Base-by-base conservation (phyloP, 495 filamentous ascomycete species). In the Tuber indicum region DNA sequence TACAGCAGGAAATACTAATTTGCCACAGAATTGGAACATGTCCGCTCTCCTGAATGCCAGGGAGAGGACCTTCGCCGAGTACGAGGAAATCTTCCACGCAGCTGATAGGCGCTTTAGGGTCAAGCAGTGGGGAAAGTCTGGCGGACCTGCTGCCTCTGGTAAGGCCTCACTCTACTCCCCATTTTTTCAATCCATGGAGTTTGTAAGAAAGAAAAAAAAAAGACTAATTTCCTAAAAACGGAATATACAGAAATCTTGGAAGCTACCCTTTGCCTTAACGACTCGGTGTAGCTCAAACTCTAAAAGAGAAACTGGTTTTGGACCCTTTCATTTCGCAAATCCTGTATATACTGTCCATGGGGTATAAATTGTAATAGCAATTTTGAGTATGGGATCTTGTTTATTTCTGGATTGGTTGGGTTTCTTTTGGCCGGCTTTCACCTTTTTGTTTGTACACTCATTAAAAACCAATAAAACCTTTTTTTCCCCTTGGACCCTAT, bases 1-100 rank as follows among this genome's bases (percentile, higher is more conserved):
- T 23, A 32, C 1, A 32, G 49, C 7, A 8, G 21, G 7, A n/a
- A n/a, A 52, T 23, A 52, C 49, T 52, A n/a, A 52, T n/a, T 23
- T 52, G 36, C 43, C n/a, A 21, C 3, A 79, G 78, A 78, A 72
- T n/a, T 78, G 75, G 52, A 78, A 44, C 43, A 82, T 82, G 81
- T 72, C 84, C 41, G 71, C 79, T 2, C 49, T 75, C 32, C 73
- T 84, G 41, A 79, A 81, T 14, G 84, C 82, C 7, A 85, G 82
- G 74, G 85, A 86, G 74, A 73, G 85, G 41, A 84, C 82, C 0
- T 73, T 77, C 42, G 71, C 71, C 10, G 84, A 86, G 41, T 85
- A 83, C 75, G 77, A 70, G 62, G 46, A 62, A 8, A 72, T 86
- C 4, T 74, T 85, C 14, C 76, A 79, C 66, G 36, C 82, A 66